These are phyloP conservation scores for Pezicula rhizophila DNA, from an alignment of 2,329 filamentous ascomycete species.

Conservation along the genomic window DNA sequence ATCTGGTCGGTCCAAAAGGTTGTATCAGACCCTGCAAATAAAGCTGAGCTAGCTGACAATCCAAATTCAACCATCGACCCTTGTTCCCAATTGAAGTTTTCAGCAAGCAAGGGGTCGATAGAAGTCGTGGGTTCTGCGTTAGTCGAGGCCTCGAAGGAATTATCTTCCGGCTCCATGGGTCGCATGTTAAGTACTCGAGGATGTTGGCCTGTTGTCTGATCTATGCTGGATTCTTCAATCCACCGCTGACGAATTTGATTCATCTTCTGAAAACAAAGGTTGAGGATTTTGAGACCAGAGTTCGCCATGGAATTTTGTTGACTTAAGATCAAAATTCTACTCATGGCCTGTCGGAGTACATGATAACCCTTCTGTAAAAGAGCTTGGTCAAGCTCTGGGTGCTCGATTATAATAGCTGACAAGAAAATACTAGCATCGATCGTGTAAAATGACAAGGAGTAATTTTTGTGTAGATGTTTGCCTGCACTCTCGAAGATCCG, in stretches of 20 bases:
- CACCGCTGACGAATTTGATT: not conserved
- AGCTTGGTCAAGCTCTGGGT: not conserved
- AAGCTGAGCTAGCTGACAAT: too few species aligned
- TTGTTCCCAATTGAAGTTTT: too few species aligned
- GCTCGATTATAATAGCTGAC: not conserved
- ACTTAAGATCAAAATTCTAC: not conserved
- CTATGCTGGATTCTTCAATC: not conserved
- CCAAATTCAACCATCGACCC: too few species aligned
- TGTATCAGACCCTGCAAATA: too few species aligned
- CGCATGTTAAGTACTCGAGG: too few species aligned
- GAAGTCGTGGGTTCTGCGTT: too few species aligned
- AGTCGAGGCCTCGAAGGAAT: too few species aligned
- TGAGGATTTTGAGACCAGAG: not conserved
- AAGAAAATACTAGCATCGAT: constrained; percentile 3
- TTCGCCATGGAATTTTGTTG: not conserved
- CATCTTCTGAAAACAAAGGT: not conserved
- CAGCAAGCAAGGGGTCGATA: too few species aligned
- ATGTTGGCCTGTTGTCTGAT: too few species aligned
- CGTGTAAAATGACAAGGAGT: constrained; percentile 1
- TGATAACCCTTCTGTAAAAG: not conserved
- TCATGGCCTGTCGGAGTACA: not conserved
- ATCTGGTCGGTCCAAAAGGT: too few species aligned
- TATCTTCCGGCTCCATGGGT: too few species aligned
- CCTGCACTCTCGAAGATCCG: constrained; percentile 1
- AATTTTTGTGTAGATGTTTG: not conserved